Base-by-base conservation (phyloP, 495 filamentous ascomycete genomes). In the Penicillium maclennaniae region DNA sequence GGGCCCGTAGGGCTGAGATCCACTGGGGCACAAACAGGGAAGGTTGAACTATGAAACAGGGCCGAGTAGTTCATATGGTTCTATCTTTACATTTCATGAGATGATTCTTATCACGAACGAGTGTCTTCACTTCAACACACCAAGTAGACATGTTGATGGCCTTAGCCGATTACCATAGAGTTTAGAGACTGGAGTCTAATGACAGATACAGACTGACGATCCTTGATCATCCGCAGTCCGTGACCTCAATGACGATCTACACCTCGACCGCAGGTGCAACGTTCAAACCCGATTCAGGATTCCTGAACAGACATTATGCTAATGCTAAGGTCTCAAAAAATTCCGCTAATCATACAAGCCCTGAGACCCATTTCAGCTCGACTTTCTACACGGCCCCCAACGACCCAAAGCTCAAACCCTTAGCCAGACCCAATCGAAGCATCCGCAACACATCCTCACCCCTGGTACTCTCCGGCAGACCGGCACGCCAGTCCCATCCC, bases 401-500 rank as follows among this genome's bases (percentile, higher is more conserved):
- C 2, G 65, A 69, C 26, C 68, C 63, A 15, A 63, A 58, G 48
- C 69, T 71, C 67, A 76, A 61, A n/a, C 69, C 89, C 59, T 77
- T 80, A 14, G 89, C 87, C 61, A 96, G 61, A 20, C 87, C 88
- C 51, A 87, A 62, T 61, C 91, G 79, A 73, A 96, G 59, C 60
- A 88, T 75, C 49, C 76, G 70, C 37, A 96, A 69, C 1, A 96
- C 72, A 60, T 92, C 87, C 58, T 79, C 73, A 0, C 82, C 88
- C 47, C 60, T 82, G 10, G 75, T 77, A 26, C 74, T 71, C 41
- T 79, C 80, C 12, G 72, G 62, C 46, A 92, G 66, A 10, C 80
- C 81, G 6, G 70, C 74, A 55, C 91, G 72, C 91, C 91, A 97
- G 70, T 97, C 91, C 91, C 91, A 96, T 0, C 86, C 86, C 46